These are phyloP conservation scores for Aureobasidium lini DNA, from an alignment of 2,329 filamentous ascomycete species.

Conservation along the genomic window DNA sequence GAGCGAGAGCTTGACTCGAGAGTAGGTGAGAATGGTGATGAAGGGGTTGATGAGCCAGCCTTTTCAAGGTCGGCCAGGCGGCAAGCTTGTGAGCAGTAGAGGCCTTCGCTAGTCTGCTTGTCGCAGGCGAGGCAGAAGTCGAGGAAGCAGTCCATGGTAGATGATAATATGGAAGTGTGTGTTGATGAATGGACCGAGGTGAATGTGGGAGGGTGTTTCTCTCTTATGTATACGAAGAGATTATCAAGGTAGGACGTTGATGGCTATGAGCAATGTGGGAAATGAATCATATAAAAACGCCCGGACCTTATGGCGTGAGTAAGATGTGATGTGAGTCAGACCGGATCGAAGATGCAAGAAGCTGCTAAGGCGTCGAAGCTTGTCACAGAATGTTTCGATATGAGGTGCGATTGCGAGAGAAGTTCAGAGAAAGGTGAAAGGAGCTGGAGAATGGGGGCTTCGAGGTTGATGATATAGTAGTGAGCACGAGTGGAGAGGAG, in stretches of 20 bases:
- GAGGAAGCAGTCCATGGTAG: constrained; percentile 62
- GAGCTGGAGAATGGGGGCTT: background rate
- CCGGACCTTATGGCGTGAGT: constrained; percentile 16
- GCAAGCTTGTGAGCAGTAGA: constrained; percentile 91
- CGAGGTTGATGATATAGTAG: background rate
- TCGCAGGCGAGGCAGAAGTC: constrained; percentile 94
- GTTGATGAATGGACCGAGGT: background rate
- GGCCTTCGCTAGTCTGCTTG: constrained; percentile 70
- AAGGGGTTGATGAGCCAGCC: constrained; percentile 37
- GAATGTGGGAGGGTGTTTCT: background rate
- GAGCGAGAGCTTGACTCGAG: constrained; percentile 6
- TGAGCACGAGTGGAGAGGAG: background rate
- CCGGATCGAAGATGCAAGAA: constrained; percentile 6
- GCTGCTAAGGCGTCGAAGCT: constrained; percentile 1
- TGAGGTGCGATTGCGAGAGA: constrained; percentile 12
- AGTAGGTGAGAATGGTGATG: constrained; percentile 23
- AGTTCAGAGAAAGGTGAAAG: background rate
- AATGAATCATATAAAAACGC: constrained; percentile 15
- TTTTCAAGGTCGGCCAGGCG: constrained; percentile 80
- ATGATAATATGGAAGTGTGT: background rate
- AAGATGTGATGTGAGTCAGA: constrained; percentile 9
- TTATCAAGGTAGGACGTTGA: constrained; percentile 15
- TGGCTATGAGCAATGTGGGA: constrained; percentile 12
- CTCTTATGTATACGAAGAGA: constrained; percentile 5
- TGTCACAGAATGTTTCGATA: constrained; percentile 9